Base-by-base conservation (phyloP, 2,329 filamentous ascomycete genomes). In the Aspergillus calidoustus region DNA sequence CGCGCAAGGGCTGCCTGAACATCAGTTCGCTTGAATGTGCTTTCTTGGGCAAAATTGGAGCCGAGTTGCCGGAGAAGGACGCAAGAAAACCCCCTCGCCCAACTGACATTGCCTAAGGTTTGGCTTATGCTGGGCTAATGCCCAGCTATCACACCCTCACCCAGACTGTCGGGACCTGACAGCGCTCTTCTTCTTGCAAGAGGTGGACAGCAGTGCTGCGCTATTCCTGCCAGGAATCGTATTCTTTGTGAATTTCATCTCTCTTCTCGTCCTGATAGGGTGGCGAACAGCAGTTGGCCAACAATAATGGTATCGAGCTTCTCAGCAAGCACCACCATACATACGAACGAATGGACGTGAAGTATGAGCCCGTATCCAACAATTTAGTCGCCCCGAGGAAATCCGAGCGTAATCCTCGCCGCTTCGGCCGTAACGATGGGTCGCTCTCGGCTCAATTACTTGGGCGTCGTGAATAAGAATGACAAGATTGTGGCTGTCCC, bases 81-180 rank as follows among this genome's bases (percentile, higher is more conserved):
- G 43, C 19, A 53, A 47, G 25, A 48, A 54, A 65, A 59, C 55
- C 49, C 53, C 61, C 65, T 68, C 61, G 61, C 57, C 11, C 28
- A 23, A 17, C 54, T 60, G 59, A 11, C 55, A 62, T 52, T 48
- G 63, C 64, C 62, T 47, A 62, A 63, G 50, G 57, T 60, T 68
- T 56, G 49, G 52, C 59, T 30, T 48, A 49, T 50, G 48, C 52
- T 57, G 57, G 51, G 62, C 68, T 70, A 70, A 70, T 69, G 68
- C 68, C 61, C 54, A 57, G 65, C 63, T 65, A 70, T 69, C 63
- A 70, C 68, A 67, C 63, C 49, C 60, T 69, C 65, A 60, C 30
- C 68, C 68, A 70, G 63, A 70, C 60, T 69, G 67, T 69, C 68
- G 68, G 68, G 67, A 64, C 68, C 62, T 58, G 62, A 61, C 50